A percentile compares a stretch with the other conserved stretches of the same genome.
Conservation (phyloP, 2,329 filamentous ascomycete species). For the Penicillium sclerotigenum region DNA sequence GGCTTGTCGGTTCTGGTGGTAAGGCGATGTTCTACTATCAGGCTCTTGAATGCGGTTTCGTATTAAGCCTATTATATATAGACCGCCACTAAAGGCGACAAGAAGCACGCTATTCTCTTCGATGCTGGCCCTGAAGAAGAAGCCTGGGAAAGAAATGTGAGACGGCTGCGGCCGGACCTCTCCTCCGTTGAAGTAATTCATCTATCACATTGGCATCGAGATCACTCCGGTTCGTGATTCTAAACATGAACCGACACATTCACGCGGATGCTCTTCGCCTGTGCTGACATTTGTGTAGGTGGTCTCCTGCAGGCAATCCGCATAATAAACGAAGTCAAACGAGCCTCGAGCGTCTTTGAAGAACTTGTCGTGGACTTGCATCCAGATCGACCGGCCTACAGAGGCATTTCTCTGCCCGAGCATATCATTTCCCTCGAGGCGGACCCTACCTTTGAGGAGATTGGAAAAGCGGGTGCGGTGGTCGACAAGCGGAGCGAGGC, state of each 20-base stretch:
- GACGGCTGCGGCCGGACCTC: slow-evolving; percentile 44
- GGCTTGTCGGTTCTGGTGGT: slow-evolving; percentile 54
- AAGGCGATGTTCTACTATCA: slow-evolving; percentile 15
- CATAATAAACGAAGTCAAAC: slow-evolving; percentile 47
- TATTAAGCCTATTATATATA: slow-evolving; percentile 16
- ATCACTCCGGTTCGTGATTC: slow-evolving; percentile 48
- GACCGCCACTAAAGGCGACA: slow-evolving; percentile 48
- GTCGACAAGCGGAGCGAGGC: slow-evolving; percentile 40
- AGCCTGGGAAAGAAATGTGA: slow-evolving; percentile 51
- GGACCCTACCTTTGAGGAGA: slow-evolving; percentile 51
- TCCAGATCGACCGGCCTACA: slow-evolving; percentile 51
- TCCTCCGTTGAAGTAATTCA: slow-evolving; percentile 48
- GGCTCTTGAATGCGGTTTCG: not conserved
- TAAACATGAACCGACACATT: not conserved
- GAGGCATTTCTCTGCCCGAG: slow-evolving; percentile 46
- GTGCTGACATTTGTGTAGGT: slow-evolving; percentile 26
- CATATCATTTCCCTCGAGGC: slow-evolving; percentile 51
- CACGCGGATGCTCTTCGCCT: not conserved
- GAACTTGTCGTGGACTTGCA: slow-evolving; percentile 51
- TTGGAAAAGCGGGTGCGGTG: slow-evolving; percentile 43
- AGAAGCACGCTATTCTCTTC: slow-evolving; percentile 51
- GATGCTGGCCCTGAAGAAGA: slow-evolving; percentile 54
- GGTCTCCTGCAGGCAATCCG: slow-evolving; percentile 51
- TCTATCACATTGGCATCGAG: slow-evolving; percentile 55
- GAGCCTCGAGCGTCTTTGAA: slow-evolving; percentile 17